phyloP scores from a whole-genome alignment of 805 yeast species.

The Wickerhamiella alocasiicola region DNA sequence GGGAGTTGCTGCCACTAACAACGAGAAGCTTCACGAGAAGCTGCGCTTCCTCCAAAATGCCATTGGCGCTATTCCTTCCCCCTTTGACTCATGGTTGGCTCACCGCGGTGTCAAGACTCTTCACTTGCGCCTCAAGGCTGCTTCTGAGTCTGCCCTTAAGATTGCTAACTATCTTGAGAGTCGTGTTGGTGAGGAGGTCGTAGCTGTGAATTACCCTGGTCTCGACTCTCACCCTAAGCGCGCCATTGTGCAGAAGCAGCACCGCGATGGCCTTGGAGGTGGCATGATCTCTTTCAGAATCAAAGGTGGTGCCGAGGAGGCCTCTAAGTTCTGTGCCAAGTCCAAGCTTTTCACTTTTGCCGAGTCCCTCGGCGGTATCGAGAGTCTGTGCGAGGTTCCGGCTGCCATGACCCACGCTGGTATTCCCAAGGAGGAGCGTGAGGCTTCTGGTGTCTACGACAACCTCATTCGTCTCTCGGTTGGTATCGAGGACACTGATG shows the following conservation, averaged over 20 bases:
- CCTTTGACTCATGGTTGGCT: slow-evolving; percentile 86
- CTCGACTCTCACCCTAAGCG: slow-evolving; percentile 51
- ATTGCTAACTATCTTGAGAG: slow-evolving; percentile 51
- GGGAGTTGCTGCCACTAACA: slow-evolving; percentile 68
- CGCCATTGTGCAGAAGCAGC: slow-evolving; percentile 57
- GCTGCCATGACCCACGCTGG: slow-evolving; percentile 91
- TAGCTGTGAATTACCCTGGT: slow-evolving; percentile 75
- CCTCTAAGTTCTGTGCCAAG: slow-evolving; percentile 56
- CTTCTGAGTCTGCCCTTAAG: slow-evolving; percentile 50
- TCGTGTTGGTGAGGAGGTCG: slow-evolving; percentile 35
- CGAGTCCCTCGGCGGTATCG: slow-evolving; percentile 85
- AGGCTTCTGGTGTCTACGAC: slow-evolving; percentile 66
- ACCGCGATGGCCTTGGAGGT: slow-evolving; percentile 76
- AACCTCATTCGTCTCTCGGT: slow-evolving; percentile 73
- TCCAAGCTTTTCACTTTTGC: slow-evolving; percentile 75
- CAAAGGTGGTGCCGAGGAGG: slow-evolving; percentile 68
- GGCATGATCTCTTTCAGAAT: slow-evolving; percentile 86
- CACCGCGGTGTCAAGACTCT: slow-evolving; percentile 84
- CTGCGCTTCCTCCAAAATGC: slow-evolving; percentile 76
- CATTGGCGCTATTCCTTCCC: slow-evolving; percentile 78
- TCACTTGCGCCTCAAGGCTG: slow-evolving; percentile 65
- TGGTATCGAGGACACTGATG: slow-evolving; percentile 77
- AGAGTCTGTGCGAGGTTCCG: slow-evolving; percentile 75
- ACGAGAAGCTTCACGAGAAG: slow-evolving; percentile 44
- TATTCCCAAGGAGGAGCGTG: slow-evolving; percentile 67